Conservation (phyloP, 2,329 filamentous ascomycete genomes). For the Colletotrichum lentis region DNA sequence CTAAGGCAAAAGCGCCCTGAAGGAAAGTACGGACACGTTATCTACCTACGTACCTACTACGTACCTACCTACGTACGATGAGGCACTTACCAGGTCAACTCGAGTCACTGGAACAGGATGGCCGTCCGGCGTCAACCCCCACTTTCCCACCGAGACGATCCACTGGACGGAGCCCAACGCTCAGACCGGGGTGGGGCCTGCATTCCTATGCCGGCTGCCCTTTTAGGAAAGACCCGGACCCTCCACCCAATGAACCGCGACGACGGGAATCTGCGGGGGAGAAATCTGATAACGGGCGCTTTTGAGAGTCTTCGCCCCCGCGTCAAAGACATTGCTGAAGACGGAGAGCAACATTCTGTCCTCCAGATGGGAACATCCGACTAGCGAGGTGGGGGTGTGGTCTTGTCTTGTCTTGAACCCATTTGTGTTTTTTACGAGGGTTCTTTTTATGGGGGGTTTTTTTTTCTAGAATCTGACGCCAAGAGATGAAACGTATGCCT, state of each 20-base stretch:
- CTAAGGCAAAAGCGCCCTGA: not conserved
- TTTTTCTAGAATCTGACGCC: too few relatives aligned
- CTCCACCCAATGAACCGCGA: not conserved
- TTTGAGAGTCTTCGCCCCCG: not conserved
- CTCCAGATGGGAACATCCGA: not conserved
- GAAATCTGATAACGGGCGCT: not conserved
- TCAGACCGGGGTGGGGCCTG: conserved; percentile 29
- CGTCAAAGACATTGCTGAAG: not conserved
- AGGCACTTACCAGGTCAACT: too few relatives aligned
- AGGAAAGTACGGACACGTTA: too few relatives aligned
- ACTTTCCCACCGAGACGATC: conserved; percentile 27
- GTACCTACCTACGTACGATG: too few relatives aligned
- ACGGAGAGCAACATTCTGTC: not conserved
- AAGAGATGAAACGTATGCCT: too few relatives aligned
- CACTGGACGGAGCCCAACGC: conserved; percentile 9
- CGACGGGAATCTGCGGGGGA: not conserved
- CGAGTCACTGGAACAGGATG: not conserved
- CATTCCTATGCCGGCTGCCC: conserved; percentile 14
- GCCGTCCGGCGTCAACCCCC: conserved; percentile 9
- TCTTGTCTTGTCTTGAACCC: too few relatives aligned
- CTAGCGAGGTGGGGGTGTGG: not conserved
- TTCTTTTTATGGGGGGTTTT: too few relatives aligned
- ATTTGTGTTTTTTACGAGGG: too few relatives aligned
- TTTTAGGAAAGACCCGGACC: conserved; percentile 18
- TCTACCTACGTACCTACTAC: too few relatives aligned